Conservation (phyloP, 2,329 filamentous ascomycete species). For the Purpureocillium takamizusanense region DNA sequence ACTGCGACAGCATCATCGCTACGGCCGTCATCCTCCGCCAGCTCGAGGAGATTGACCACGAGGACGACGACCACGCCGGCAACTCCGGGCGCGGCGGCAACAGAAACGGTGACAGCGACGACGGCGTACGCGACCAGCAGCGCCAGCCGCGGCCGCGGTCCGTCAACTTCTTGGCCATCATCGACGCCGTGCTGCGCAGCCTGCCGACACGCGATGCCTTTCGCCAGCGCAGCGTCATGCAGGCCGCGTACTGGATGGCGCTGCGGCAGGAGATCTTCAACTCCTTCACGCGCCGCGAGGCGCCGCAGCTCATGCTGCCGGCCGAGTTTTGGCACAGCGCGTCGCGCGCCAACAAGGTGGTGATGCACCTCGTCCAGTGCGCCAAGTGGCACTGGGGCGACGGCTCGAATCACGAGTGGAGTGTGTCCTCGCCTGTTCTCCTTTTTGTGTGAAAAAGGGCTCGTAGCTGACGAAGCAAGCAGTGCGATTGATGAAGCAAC, state of each 20-base stretch:
- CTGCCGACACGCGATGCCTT: constrained; percentile 26
- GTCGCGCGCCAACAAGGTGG: constrained; percentile 28
- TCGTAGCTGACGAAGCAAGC: neutral
- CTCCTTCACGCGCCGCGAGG: constrained; percentile 26
- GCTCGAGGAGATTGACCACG: constrained; percentile 31
- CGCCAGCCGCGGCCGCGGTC: neutral
- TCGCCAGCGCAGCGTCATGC: constrained; percentile 23
- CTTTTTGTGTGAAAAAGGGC: neutral
- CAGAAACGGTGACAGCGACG: too few species aligned
- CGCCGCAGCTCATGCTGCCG: constrained; percentile 26
- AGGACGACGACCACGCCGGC: constrained; percentile 15
- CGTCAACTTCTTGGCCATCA: constrained; percentile 30
- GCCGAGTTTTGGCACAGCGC: constrained; percentile 23
- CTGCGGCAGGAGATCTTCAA: constrained; percentile 31
- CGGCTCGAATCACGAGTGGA: constrained; percentile 23
- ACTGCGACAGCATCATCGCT: constrained; percentile 29
- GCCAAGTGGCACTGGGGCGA: constrained; percentile 31
- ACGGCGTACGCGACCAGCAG: too few species aligned
- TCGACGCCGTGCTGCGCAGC: constrained; percentile 28
- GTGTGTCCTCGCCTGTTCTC: constrained; percentile 14
- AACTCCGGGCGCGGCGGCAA: too few species aligned
- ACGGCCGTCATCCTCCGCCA: constrained; percentile 31
- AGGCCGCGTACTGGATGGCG: constrained; percentile 32
- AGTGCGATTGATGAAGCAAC: constrained; percentile 27
- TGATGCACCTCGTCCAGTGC: constrained; percentile 30